Conservation (phyloP, 2,329 filamentous ascomycete species). For the Biscogniauxia sp. region DNA sequence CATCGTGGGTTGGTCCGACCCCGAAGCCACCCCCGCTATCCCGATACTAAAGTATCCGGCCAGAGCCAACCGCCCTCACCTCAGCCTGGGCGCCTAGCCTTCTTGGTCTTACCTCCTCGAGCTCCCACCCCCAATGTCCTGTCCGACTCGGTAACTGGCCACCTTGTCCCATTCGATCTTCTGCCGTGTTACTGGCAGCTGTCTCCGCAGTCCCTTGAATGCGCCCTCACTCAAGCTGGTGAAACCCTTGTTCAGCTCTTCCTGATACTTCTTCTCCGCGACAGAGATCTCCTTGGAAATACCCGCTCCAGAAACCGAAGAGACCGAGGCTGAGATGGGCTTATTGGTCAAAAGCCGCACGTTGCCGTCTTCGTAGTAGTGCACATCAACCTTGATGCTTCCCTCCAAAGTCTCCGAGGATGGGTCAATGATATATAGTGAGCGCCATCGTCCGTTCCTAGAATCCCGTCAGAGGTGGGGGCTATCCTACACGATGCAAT, state of each 20-base stretch:
- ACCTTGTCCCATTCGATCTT: conserved; percentile 99
- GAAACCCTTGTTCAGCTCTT: conserved; percentile 91
- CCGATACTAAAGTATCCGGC: conserved; percentile 2
- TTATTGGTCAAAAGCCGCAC: conserved; percentile 91
- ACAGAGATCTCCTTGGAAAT: conserved; percentile 75
- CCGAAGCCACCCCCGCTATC: not conserved
- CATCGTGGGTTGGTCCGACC: not conserved
- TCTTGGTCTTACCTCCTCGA: conserved; percentile 44
- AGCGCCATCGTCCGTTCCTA: conserved; percentile 96
- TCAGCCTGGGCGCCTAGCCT: conserved; percentile 9
- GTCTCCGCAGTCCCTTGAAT: conserved; percentile 89
- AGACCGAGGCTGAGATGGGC: conserved; percentile 60
- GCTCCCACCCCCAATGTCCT: conserved; percentile 72
- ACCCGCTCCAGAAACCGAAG: conserved; percentile 62
- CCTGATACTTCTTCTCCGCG: conserved; percentile 90
- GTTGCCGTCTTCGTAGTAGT: conserved; percentile 99
- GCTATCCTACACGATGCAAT: not conserved
- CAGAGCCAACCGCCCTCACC: conserved; percentile 2
- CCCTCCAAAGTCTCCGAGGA: conserved; percentile 69
- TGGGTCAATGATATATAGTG: conserved; percentile 76
- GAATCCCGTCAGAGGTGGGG: not conserved
- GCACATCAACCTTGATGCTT: conserved; percentile 87
- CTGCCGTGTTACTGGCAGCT: conserved; percentile 93
- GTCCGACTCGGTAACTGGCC: conserved; percentile 81
- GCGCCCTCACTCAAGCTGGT: conserved; percentile 85